Conservation (phyloP, 1,139 yeast species). For the Saccharomyces uvarum region DNA sequence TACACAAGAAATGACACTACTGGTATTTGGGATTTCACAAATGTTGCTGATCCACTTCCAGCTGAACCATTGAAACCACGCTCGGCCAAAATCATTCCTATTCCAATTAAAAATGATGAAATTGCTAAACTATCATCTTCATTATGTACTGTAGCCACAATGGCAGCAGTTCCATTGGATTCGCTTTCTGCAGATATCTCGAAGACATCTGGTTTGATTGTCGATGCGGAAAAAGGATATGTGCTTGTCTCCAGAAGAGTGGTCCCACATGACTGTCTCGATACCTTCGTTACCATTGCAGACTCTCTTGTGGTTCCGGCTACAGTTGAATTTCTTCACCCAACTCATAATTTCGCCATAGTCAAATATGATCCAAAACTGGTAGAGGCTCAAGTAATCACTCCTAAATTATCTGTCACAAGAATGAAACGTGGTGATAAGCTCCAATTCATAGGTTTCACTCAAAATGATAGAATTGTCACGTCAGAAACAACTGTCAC, state of each 20-base stretch:
- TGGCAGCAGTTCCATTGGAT: conserved; percentile 64
- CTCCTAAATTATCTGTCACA: conserved; percentile 53
- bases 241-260: conserved; percentile 70
- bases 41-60: conserved; percentile 59
- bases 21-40: conserved; percentile 81
- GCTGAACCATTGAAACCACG: conserved; percentile 46
- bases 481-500: conserved; percentile 72
- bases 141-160: conserved; percentile 61
- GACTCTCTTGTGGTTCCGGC: conserved; percentile 81
- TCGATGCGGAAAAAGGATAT: conserved; percentile 73
- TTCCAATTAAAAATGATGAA: conserved; percentile 52
- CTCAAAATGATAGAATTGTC: conserved; percentile 59
- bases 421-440: conserved; percentile 72
- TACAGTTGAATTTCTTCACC: conserved; percentile 75
- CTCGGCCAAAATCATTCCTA: conserved; percentile 62
- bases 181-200: conserved; percentile 58
- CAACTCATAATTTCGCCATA: conserved; percentile 79
- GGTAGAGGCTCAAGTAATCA: conserved; percentile 52
- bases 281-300: conserved; percentile 71
- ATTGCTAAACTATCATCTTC: conserved; percentile 50
- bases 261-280: conserved; percentile 82
- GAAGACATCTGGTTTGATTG: conserved; percentile 67
- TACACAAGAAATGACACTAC: conserved; percentile 74
- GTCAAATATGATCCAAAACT: conserved; percentile 73
- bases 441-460: conserved; percentile 71